Percentiles rank a stretch among this genome's conserved stretches.
phyloP scores from a whole-genome alignment of 768 basidiomycete genomes.

The Naganishia vishniacii region DNA sequence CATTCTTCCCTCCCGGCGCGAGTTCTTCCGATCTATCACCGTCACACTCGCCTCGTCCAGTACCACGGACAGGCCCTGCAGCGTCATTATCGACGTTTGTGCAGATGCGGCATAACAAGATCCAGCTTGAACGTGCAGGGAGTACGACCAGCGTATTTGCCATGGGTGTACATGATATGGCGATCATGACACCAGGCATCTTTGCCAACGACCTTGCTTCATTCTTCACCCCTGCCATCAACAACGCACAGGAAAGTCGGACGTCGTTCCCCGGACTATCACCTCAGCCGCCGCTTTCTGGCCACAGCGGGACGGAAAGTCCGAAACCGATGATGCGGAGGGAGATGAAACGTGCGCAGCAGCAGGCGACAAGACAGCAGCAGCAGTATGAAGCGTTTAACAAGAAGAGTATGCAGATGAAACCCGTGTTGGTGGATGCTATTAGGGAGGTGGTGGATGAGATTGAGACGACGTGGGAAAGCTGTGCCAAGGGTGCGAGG shows the following conservation, averaged over 20 bases:
- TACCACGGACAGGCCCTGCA: slow-evolving; percentile 19
- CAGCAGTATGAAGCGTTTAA: slow-evolving; percentile 16
- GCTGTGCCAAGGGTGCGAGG: slow-evolving; percentile 84
- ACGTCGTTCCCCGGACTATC: slow-evolving; percentile 21
- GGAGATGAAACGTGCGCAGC: slow-evolving; percentile 6
- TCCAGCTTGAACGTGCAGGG: slow-evolving; percentile 42
- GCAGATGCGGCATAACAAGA: slow-evolving; percentile 44
- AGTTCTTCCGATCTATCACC: slow-evolving; percentile 19
- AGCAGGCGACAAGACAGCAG: slow-evolving; percentile 13
- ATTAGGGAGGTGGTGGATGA: slow-evolving; percentile 95
- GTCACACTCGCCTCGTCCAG: slow-evolving; percentile 11
- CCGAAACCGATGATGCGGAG: not conserved
- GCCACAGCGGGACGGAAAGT: not conserved
- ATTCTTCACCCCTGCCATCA: slow-evolving; percentile 20
- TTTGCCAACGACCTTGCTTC: slow-evolving; percentile 6
- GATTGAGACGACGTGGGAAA: slow-evolving; percentile 90
- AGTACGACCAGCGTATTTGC: slow-evolving; percentile 21
- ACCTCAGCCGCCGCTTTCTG: not conserved
- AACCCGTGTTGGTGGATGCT: slow-evolving; percentile 92
- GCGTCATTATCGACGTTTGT: slow-evolving; percentile 44
- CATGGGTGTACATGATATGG: slow-evolving; percentile 1
- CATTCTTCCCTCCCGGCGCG: slow-evolving; percentile 31
- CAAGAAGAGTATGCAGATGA: slow-evolving; percentile 52
- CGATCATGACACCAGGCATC: slow-evolving; percentile 19
- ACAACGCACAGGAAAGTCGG: not conserved